Percentiles rank a stretch among this genome's conserved stretches.
Conservation (phyloP, 495 filamentous ascomycete species). For the Thermothielavioides terrestris region DNA sequence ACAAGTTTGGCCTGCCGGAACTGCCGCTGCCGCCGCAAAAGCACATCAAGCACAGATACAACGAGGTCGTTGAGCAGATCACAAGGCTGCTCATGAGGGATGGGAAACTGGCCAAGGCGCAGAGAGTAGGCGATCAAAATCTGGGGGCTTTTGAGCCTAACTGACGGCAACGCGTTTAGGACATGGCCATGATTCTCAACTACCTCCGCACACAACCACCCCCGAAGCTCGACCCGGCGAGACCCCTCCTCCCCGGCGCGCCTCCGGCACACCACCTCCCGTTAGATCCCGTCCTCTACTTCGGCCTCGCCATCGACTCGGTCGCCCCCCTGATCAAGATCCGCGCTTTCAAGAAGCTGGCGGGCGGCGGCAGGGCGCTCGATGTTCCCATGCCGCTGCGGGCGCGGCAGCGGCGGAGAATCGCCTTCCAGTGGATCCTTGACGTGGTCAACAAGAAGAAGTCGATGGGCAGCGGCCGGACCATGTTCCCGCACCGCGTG, state of each 20-base stretch:
- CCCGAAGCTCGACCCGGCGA: conserved; percentile 56
- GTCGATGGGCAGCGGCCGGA: conserved; percentile 52
- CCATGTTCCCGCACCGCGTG: conserved; percentile 63
- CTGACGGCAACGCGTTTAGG: conserved; percentile 41
- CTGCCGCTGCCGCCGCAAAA: conserved; percentile 50
- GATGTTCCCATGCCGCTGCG: conserved; percentile 73
- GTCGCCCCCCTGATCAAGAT: conserved; percentile 85
- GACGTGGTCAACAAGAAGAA: conserved; percentile 65
- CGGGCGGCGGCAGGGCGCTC: conserved; percentile 76
- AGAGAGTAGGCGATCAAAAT: conserved; percentile 65
- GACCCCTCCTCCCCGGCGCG: conserved; percentile 61
- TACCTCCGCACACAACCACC: conserved; percentile 77
- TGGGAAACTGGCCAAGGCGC: conserved; percentile 74
- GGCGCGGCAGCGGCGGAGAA: conserved; percentile 63
- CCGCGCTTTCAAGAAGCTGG: conserved; percentile 61
- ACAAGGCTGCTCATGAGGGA: conserved; percentile 84
- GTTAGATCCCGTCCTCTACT: conserved; percentile 66
- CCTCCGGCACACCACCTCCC: conserved; percentile 68
- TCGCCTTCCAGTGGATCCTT: conserved; percentile 80
- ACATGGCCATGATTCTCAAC: conserved; percentile 78
- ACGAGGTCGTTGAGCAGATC: conserved; percentile 72
- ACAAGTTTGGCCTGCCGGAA: conserved; percentile 68
- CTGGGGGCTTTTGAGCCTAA: no score
- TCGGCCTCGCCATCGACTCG: conserved; percentile 86
- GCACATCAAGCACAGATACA: conserved; percentile 68